These are phyloP conservation scores for Solanum appendiculatum DNA, from an alignment of 257 asterid species.

Conservation along the genomic window DNA sequence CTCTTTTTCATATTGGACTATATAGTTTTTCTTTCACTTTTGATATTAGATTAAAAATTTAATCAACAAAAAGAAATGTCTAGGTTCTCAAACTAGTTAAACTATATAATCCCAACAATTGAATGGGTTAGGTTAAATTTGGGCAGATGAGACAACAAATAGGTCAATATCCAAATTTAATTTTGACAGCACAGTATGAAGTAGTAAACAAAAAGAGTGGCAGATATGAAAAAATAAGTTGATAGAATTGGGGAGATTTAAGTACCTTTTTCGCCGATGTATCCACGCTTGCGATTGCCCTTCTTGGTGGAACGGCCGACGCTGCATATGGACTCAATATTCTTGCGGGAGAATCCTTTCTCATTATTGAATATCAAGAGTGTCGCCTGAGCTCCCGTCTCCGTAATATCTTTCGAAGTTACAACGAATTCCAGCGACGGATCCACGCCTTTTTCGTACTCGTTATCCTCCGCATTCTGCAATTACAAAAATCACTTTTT, in stretches of 20 bases:
- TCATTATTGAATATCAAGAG: conserved; percentile 24
- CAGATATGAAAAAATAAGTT: background rate
- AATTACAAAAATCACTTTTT: too few relatives aligned
- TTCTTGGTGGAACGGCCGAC: conserved; percentile 29
- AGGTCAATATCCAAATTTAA: too few relatives aligned
- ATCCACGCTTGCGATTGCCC: conserved; percentile 22
- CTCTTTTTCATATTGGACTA: too few relatives aligned
- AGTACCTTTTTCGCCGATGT: conserved; percentile 31
- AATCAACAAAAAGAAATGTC: too few relatives aligned
- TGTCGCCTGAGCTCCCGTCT: conserved; percentile 19
- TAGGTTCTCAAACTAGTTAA: too few relatives aligned
- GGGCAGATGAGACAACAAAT: too few relatives aligned
- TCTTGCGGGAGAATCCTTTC: conserved; percentile 19
- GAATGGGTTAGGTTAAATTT: too few relatives aligned
- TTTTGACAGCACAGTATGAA: too few relatives aligned
- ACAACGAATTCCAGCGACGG: conserved; percentile 27
- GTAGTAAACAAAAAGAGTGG: background rate
- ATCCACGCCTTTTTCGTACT: conserved; percentile 10
- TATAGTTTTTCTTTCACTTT: too few relatives aligned
- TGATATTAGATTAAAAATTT: too few relatives aligned
- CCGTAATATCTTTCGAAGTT: conserved; percentile 27
- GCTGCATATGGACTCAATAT: conserved; percentile 27
- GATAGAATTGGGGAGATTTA: background rate
- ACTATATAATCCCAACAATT: too few relatives aligned
- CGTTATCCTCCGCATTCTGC: conserved; percentile 37